These are phyloP conservation scores for Irpex lacteus DNA, from an alignment of 1,284 basidiomycete genomes.

Conservation along the genomic window DNA sequence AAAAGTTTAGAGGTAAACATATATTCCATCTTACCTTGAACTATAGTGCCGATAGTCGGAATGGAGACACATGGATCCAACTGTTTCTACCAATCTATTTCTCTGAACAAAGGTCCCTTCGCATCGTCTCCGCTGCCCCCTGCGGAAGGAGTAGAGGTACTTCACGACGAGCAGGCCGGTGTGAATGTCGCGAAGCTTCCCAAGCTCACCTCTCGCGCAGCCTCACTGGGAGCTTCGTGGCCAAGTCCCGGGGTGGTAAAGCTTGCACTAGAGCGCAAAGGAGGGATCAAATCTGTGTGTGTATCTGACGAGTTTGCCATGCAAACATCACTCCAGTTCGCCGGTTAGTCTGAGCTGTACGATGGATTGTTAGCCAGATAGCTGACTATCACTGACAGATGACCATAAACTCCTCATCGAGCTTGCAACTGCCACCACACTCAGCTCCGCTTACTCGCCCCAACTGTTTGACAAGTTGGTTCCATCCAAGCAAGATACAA, in stretches of 20 bases:
- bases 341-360: constrained; percentile 38
- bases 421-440: constrained; percentile 66
- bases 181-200: constrained; percentile 26
- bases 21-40: background rate
- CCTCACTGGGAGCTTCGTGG: constrained; percentile 67
- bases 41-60: constrained; percentile 57
- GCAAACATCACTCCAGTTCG: constrained; percentile 51
- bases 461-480: constrained; percentile 52
- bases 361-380: background rate
- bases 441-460: constrained; percentile 60
- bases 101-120: constrained; percentile 49
- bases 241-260: constrained; percentile 58
- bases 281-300: constrained; percentile 53
- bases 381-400: constrained; percentile 38
- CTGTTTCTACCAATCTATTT: constrained; percentile 69
- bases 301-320: constrained; percentile 69
- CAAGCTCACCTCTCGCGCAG: constrained; percentile 56
- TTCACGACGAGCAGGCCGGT: constrained; percentile 37
- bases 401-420: constrained; percentile 75
- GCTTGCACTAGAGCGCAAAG: constrained; percentile 57
- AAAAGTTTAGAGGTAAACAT: background rate
- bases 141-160: constrained; percentile 30
- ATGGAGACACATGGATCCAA: constrained; percentile 70
- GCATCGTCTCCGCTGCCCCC: constrained; percentile 5
- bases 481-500: constrained; percentile 25